Conservation (phyloP, 1,284 basidiomycete species). For the Fistulinella cinereoalba region DNA sequence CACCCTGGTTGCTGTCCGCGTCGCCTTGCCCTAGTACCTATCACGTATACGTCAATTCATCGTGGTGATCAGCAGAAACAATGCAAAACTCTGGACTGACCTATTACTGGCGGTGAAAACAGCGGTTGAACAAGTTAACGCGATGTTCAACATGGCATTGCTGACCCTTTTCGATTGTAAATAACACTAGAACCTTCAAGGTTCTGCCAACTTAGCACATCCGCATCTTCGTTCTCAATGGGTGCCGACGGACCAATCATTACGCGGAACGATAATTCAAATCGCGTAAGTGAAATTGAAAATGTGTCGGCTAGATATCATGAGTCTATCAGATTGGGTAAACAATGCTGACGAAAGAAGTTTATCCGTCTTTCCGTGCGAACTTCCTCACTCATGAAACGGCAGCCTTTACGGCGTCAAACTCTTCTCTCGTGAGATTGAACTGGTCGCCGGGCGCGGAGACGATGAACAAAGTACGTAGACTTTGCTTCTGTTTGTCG, state of each 20-base stretch:
- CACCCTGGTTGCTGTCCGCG: constrained; percentile 3
- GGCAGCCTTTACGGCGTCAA: constrained; percentile 22
- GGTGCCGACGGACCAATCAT: constrained; percentile 23
- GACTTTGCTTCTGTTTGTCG: constrained; percentile 39
- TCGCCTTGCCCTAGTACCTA: constrained; percentile 10
- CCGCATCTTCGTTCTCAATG: constrained; percentile 11
- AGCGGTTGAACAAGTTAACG: neutral
- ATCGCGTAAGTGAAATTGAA: constrained; percentile 26
- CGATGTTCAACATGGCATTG: constrained; percentile 11
- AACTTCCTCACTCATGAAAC: constrained; percentile 22
- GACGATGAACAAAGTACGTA: constrained; percentile 37
- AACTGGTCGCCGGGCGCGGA: constrained; percentile 17
- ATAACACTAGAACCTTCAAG: constrained; percentile 8
- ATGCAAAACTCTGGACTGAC: constrained; percentile 10
- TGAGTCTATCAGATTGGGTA: constrained; percentile 16
- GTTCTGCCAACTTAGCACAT: constrained; percentile 15
- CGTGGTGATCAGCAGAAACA: constrained; percentile 7
- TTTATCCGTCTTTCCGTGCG: constrained; percentile 15
- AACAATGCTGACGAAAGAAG: constrained; percentile 14
- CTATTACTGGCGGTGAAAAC: constrained; percentile 3
- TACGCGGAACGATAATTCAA: constrained; percentile 11
- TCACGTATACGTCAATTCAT: constrained; percentile 5
- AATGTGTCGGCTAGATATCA: constrained; percentile 30
- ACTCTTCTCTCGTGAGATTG: constrained; percentile 29
- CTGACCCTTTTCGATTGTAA: constrained; percentile 15